Percentiles rank a stretch among this genome's conserved stretches.
Conservation (phyloP, 805 yeast genomes). For the Saccharomycopsis sp. region DNA sequence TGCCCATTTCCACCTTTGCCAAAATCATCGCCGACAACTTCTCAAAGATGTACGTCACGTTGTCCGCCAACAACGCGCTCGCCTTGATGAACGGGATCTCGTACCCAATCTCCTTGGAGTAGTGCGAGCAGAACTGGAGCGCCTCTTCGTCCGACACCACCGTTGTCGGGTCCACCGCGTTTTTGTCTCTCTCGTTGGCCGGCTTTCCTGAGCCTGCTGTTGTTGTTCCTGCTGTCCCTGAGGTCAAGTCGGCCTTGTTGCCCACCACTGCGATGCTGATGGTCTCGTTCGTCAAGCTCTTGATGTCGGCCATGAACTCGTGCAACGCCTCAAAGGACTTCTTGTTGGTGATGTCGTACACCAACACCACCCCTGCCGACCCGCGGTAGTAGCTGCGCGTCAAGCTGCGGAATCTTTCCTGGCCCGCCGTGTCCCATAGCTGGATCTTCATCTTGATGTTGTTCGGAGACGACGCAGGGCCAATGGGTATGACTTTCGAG, state of each 20-base stretch:
- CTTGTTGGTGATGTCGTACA: constrained; percentile 27
- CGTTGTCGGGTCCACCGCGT: constrained; percentile 25
- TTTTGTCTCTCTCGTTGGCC: background rate
- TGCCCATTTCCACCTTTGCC: constrained; percentile 40
- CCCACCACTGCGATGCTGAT: constrained; percentile 29
- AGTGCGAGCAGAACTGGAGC: constrained; percentile 26
- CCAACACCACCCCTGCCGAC: constrained; percentile 31
- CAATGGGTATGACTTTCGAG: constrained; percentile 27
- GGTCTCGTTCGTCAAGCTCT: constrained; percentile 25
- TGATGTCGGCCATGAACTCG: constrained; percentile 28
- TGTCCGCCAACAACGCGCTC: constrained; percentile 35
- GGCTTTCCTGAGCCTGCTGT: background rate
- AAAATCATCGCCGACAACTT: constrained; percentile 33
- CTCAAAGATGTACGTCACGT: constrained; percentile 34
- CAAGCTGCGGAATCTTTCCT: constrained; percentile 31
- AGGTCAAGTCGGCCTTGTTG: constrained; percentile 27
- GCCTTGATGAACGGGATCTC: constrained; percentile 31
- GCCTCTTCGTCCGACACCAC: constrained; percentile 30
- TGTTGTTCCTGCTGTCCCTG: background rate
- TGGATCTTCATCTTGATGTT: constrained; percentile 26
- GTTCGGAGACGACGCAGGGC: constrained; percentile 6
- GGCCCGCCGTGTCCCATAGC: constrained; percentile 33
- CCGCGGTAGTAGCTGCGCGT: constrained; percentile 33
- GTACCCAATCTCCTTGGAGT: constrained; percentile 24
- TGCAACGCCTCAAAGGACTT: constrained; percentile 25